Percentiles rank a stretch among this genome's conserved stretches.
These are phyloP conservation scores for Lasiodiplodia hormozganensis DNA, from an alignment of 2,329 filamentous ascomycete genomes.

Conservation along the genomic window DNA sequence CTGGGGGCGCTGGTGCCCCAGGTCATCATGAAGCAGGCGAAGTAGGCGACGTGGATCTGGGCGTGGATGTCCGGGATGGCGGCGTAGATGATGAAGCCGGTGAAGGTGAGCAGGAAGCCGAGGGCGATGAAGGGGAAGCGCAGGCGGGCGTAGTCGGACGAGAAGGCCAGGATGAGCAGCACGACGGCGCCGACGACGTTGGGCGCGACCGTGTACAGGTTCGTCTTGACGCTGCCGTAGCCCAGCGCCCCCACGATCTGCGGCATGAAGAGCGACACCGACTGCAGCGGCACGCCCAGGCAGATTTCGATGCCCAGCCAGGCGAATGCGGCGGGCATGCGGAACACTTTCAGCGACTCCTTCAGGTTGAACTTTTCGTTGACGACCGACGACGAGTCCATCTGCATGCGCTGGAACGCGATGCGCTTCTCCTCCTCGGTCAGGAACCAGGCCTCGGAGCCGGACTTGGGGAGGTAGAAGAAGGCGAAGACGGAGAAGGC, in stretches of 20 bases:
- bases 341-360: slow-evolving; percentile 61
- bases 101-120: slow-evolving; percentile 76
- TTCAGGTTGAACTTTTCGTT: slow-evolving; percentile 62
- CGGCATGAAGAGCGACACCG: slow-evolving; percentile 64
- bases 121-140: slow-evolving; percentile 77
- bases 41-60: slow-evolving; percentile 73
- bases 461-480: slow-evolving; percentile 71
- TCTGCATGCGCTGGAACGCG: slow-evolving; percentile 75
- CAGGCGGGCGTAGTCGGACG: slow-evolving; percentile 69
- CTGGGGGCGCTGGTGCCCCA: slow-evolving; percentile 79
- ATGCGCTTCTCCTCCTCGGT: slow-evolving; percentile 70
- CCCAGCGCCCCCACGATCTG: slow-evolving; percentile 63
- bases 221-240: slow-evolving; percentile 69
- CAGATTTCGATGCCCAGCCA: slow-evolving; percentile 66
- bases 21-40: slow-evolving; percentile 81
- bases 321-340: slow-evolving; percentile 60
- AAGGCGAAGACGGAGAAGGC: slow-evolving; percentile 68
- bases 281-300: slow-evolving; percentile 65
- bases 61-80: slow-evolving; percentile 63
- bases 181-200: slow-evolving; percentile 77
- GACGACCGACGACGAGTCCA: slow-evolving; percentile 73
- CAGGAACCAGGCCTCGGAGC: slow-evolving; percentile 70
- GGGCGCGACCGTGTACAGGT: slow-evolving; percentile 82
- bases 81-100: slow-evolving; percentile 80
- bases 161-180: slow-evolving; percentile 74